Conservation (phyloP, 441 rosid genomes). For the Melastoma candidum region DNA sequence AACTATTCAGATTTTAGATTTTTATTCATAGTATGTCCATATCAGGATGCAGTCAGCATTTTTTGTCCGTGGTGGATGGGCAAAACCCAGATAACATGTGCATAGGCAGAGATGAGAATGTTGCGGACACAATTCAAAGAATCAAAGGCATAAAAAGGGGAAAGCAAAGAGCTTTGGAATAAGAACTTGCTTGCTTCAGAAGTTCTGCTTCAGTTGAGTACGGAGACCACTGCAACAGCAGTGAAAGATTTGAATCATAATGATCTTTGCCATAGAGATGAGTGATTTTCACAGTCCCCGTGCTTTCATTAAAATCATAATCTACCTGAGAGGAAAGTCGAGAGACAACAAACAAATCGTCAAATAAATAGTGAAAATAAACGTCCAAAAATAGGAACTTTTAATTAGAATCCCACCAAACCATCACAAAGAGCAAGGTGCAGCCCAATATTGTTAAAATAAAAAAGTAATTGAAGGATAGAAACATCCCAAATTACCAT, state of each 20-base stretch:
- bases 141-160: neutral
- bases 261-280: constrained; percentile 36
- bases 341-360: neutral
- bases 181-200: constrained; percentile 60
- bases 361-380: neutral
- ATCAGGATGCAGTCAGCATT: too few species aligned
- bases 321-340: constrained; percentile 46
- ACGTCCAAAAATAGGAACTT: too few species aligned
- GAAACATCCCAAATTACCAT: constrained; percentile 48
- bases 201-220: constrained; percentile 79
- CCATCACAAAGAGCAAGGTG: neutral
- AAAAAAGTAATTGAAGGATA: neutral
- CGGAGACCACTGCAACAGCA: constrained; percentile 82
- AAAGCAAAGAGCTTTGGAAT: constrained; percentile 1
- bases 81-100: too few species aligned
- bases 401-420: too few species aligned
- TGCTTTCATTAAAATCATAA: constrained; percentile 44
- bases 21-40: too few species aligned
- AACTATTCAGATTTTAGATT: too few species aligned
- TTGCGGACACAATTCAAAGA: neutral
- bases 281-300: constrained; percentile 28
- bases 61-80: too few species aligned
- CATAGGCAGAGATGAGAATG: too few species aligned
- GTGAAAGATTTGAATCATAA: constrained; percentile 49
- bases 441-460: neutral